Evolutionary conservation across 179 eudicot genomes (phyloP).

Genomic region (Heliamphora pulchella): DNA sequence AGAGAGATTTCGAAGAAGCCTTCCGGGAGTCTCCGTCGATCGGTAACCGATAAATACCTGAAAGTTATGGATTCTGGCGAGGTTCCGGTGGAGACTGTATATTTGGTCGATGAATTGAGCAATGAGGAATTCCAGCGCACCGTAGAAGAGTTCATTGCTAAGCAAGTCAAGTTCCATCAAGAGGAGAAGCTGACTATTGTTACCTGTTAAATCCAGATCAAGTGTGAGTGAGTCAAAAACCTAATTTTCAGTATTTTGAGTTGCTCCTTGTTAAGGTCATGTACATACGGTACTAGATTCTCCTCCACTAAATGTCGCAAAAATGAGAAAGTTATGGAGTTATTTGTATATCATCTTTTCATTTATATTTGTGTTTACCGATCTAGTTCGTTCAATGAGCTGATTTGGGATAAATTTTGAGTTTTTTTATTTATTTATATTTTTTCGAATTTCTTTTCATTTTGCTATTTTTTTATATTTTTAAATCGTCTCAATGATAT

Average conservation of each 20-base stretch:
- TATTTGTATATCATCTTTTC: neutral
- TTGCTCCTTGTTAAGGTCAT: neutral
- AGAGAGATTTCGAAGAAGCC: constrained; percentile 11
- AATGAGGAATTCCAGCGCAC: constrained; percentile 45
- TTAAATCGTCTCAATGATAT: no score
- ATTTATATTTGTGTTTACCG: no score
- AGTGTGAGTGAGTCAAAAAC: neutral
- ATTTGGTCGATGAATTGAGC: constrained; percentile 23
- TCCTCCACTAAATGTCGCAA: neutral
- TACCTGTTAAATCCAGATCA: constrained; percentile 13
- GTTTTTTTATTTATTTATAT: no score
- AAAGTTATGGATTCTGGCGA: constrained; percentile 10
- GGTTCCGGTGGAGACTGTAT: neutral
- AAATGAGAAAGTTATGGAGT: neutral
- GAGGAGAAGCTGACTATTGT: constrained; percentile 45
- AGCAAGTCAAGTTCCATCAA: constrained; percentile 42
- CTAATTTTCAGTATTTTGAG: neutral
- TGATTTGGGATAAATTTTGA: no score
- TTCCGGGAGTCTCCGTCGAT: constrained; percentile 33
- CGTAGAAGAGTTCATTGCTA: constrained; percentile 54
- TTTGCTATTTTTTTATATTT: no score
- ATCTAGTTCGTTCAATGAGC: no score
- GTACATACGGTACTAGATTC: neutral
- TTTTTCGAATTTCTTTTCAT: no score
- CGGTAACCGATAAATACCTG: constrained; percentile 40